Conservation (phyloP, 345 rosid species). For the Citrus glauca region DNA sequence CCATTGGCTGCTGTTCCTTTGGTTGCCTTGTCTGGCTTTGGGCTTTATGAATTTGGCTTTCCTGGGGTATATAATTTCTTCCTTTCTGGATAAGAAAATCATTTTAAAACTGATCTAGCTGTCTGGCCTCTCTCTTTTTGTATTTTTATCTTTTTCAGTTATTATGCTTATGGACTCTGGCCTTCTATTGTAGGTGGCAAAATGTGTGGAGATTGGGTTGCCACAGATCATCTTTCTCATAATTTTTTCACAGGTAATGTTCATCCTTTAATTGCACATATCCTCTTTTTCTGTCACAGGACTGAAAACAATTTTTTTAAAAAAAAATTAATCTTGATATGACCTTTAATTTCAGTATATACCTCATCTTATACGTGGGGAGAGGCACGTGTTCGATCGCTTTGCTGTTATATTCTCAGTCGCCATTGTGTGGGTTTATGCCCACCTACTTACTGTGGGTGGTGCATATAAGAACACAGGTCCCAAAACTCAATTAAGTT, state of each 20-base stretch:
- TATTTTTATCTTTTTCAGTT: not conserved
- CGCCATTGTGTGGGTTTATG: slow-evolving; percentile 83
- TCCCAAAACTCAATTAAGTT: slow-evolving; percentile 63
- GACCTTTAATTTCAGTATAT: slow-evolving; percentile 51
- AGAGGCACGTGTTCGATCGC: slow-evolving; percentile 65
- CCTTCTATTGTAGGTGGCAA: slow-evolving; percentile 57
- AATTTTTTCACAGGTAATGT: slow-evolving; percentile 77
- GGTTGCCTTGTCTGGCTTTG: slow-evolving; percentile 88
- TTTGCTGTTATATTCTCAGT: slow-evolving; percentile 91
- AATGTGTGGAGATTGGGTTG: slow-evolving; percentile 91
- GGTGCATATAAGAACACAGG: slow-evolving; percentile 82
- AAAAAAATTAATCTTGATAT: not conserved
- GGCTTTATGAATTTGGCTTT: slow-evolving; percentile 89
- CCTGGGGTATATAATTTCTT: slow-evolving; percentile 60
- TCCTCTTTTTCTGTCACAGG: not conserved
- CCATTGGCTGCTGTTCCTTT: slow-evolving; percentile 90
- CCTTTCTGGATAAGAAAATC: not conserved
- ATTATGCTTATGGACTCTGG: slow-evolving; percentile 9
- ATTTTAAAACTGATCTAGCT: not conserved
- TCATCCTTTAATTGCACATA: not conserved
- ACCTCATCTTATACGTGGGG: slow-evolving; percentile 61
- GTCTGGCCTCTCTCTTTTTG: not conserved
- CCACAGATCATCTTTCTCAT: slow-evolving; percentile 77
- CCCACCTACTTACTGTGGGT: slow-evolving; percentile 87
- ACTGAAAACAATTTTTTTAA: not conserved